phyloP scores from a whole-genome alignment of 345 rosid species.

The Microthlaspi erraticum region DNA sequence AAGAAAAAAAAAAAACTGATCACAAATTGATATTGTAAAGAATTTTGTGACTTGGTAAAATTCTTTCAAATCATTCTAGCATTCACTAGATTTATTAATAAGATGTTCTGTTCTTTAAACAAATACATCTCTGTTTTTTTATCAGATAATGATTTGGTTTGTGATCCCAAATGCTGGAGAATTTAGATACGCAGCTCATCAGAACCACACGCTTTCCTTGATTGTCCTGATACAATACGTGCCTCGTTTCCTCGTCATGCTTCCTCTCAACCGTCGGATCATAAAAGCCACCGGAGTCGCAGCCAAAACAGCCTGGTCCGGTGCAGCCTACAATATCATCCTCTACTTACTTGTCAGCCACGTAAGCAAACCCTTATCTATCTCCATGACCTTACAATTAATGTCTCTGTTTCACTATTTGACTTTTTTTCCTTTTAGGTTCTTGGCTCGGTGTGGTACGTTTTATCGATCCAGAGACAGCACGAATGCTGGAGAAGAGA shows the following conservation, averaged over 20 bases:
- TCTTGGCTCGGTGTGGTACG: conserved; percentile 81
- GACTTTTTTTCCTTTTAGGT: conserved; percentile 47
- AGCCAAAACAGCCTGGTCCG: conserved; percentile 91
- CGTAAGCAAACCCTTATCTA: conserved; percentile 50
- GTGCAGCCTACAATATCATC: conserved; percentile 82
- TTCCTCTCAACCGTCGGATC: conserved; percentile 72
- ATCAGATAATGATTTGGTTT: conserved; percentile 77
- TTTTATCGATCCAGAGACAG: conserved; percentile 73
- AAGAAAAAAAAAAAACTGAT: background rate
- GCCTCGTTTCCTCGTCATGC: conserved; percentile 73
- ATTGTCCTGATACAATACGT: conserved; percentile 79
- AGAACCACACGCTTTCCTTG: conserved; percentile 75
- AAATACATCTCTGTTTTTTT: background rate
- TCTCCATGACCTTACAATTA: conserved; percentile 1
- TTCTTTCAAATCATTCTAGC: background rate
- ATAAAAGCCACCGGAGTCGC: conserved; percentile 83
- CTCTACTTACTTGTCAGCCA: conserved; percentile 78
- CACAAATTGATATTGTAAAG: background rate
- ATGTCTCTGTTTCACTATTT: background rate
- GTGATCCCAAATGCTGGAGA: conserved; percentile 65
- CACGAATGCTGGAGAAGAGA: conserved; percentile 67
- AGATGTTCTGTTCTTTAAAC: background rate
- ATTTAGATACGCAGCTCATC: conserved; percentile 48
- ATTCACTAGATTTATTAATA: background rate
- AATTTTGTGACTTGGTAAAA: background rate